Percentiles rank a stretch among this genome's conserved stretches.
Conservation (phyloP, 129 eudicot genomes). For the Lactuca saligna region DNA sequence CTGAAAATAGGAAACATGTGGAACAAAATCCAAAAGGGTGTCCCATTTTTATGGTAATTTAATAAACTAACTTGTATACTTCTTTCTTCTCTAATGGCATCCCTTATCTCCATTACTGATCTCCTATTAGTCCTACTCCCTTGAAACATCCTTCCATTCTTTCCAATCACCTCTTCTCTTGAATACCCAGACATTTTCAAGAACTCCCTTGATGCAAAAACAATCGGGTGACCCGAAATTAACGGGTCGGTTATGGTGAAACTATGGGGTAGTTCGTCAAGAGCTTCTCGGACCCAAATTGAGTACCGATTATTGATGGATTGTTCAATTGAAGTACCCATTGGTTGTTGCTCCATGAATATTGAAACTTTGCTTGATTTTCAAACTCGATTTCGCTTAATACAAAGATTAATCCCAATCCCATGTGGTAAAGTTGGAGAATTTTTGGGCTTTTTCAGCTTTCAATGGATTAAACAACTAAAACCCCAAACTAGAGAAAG, state of each 20-base stretch:
- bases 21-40: conserved; percentile 91
- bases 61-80: conserved; percentile 53
- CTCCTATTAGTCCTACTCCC: conserved; percentile 67
- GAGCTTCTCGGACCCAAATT: conserved; percentile 63
- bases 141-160: conserved; percentile 78
- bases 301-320: conserved; percentile 65
- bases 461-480: conserved; percentile 6
- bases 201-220: conserved; percentile 71
- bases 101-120: conserved; percentile 75
- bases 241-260: conserved; percentile 83
- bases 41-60: conserved; percentile 71
- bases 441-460: conserved; percentile 9
- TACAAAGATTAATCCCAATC: conserved; percentile 54
- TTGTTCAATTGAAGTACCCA: conserved; percentile 45
- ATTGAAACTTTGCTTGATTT: conserved; percentile 23
- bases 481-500: conserved; percentile 1
- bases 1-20: conserved; percentile 88
- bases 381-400: conserved; percentile 29
- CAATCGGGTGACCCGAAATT: conserved; percentile 84
- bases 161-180: conserved; percentile 71
- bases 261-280: conserved; percentile 68
- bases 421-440: conserved; percentile 62
- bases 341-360: conserved; percentile 54
- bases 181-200: conserved; percentile 79
- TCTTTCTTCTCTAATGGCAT: conserved; percentile 77